These are phyloP conservation scores for Casaregolazyma lundiana DNA, from an alignment of 1,139 yeast species.

Conservation along the genomic window DNA sequence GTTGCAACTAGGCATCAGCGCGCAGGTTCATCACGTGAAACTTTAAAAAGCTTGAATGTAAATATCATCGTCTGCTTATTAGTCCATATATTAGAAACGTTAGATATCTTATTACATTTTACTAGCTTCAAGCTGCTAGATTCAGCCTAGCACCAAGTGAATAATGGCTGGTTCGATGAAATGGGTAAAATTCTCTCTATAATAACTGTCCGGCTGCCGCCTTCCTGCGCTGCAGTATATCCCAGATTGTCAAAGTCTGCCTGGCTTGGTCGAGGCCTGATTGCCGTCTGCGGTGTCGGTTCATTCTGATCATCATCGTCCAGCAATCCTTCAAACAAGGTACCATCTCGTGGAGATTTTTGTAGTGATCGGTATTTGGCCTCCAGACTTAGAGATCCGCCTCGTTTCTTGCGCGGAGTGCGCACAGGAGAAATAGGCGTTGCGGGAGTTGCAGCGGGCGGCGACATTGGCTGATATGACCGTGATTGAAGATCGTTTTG, in stretches of 20 bases:
- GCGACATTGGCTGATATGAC: not conserved
- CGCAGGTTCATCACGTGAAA: too few relatives aligned
- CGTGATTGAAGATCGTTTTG: not conserved
- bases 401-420: conserved; percentile 14
- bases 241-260: conserved; percentile 25
- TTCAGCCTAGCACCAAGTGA: conserved; percentile 56
- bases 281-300: not conserved
- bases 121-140: too few relatives aligned
- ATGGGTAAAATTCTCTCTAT: conserved; percentile 61
- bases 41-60: too few relatives aligned
- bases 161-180: conserved; percentile 56
- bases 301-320: conserved; percentile 7
- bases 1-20: too few relatives aligned
- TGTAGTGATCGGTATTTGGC: conserved; percentile 25
- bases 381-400: conserved; percentile 25
- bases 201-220: conserved; percentile 41
- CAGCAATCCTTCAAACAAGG: conserved; percentile 3
- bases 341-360: conserved; percentile 1
- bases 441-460: not conserved
- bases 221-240: conserved; percentile 29
- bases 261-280: conserved; percentile 4
- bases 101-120: too few relatives aligned
- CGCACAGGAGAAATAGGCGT: conserved; percentile 1
- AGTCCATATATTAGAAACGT: too few relatives aligned
- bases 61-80: too few relatives aligned